These are phyloP conservation scores for Pholiota conissans DNA, from an alignment of 768 basidiomycete species.

Conservation along the genomic window DNA sequence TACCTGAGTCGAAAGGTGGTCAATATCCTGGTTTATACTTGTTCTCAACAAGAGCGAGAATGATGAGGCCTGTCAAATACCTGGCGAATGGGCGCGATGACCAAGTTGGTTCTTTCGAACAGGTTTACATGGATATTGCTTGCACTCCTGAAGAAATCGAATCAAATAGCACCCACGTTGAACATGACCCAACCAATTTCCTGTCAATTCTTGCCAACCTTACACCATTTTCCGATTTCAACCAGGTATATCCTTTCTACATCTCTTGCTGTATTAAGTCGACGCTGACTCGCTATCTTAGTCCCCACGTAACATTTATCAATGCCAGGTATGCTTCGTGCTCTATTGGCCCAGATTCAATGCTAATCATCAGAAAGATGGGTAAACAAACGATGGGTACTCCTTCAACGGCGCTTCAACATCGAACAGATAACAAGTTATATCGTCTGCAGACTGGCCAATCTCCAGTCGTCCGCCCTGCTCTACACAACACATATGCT, in stretches of 20 bases:
- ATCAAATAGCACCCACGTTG: slow-evolving; percentile 82
- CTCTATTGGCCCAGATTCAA: not conserved
- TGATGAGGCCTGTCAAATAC: slow-evolving; percentile 98
- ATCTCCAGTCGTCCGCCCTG: slow-evolving; percentile 91
- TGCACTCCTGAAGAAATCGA: slow-evolving; percentile 86
- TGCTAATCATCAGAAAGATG: slow-evolving; percentile 58
- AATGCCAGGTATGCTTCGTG: slow-evolving; percentile 72
- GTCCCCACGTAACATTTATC: slow-evolving; percentile 91
- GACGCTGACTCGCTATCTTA: slow-evolving; percentile 28
- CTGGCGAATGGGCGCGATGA: slow-evolving; percentile 84
- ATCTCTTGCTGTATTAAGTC: too few relatives aligned
- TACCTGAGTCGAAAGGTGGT: slow-evolving; percentile 86
- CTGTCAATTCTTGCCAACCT: slow-evolving; percentile 95
- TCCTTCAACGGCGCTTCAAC: slow-evolving; percentile 86
- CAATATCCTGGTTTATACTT: slow-evolving; percentile 97
- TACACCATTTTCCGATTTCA: slow-evolving; percentile 99
- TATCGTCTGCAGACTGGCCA: slow-evolving; percentile 96
- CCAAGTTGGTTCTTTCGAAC: slow-evolving; percentile 94
- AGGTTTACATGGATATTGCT: slow-evolving; percentile 99
- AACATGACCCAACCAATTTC: slow-evolving; percentile 93
- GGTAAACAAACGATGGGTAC: slow-evolving; percentile 99
- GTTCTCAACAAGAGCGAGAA: slow-evolving; percentile 82
- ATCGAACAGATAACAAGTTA: slow-evolving; percentile 97
- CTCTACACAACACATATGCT: slow-evolving; percentile 89
- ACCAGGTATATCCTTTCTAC: too few relatives aligned